A percentile compares a stretch with the other conserved stretches of the same genome.
These are phyloP conservation scores for Waitea zeae DNA, from an alignment of 1,284 basidiomycete genomes.

Conservation along the genomic window DNA sequence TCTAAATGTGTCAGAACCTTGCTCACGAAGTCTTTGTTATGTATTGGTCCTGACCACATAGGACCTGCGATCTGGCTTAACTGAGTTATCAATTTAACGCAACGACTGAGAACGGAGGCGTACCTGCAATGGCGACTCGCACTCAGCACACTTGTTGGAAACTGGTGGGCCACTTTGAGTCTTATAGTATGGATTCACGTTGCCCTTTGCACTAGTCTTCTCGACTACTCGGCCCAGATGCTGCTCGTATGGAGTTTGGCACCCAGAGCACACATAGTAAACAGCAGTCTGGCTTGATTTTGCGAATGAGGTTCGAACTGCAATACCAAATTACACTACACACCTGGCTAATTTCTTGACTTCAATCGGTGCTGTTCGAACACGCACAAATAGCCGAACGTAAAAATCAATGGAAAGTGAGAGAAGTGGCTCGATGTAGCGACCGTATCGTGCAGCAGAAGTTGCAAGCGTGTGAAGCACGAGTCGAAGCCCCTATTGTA, in stretches of 20 bases:
- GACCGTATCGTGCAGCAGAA: constrained; percentile 83
- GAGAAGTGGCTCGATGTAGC: constrained; percentile 82
- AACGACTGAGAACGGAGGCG: constrained; percentile 9
- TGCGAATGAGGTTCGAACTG: constrained; percentile 4
- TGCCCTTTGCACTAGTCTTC: constrained; percentile 33
- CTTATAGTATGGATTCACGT: constrained; percentile 49
- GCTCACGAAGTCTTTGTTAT: constrained; percentile 59
- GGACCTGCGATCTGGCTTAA: constrained; percentile 81
- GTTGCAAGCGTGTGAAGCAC: constrained; percentile 77
- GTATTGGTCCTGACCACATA: constrained; percentile 90
- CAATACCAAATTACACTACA: constrained; percentile 9
- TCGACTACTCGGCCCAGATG: constrained; percentile 57
- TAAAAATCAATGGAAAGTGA: constrained; percentile 98
- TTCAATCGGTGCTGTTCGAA: constrained; percentile 64
- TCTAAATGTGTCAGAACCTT: constrained; percentile 68
- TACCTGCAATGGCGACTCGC: constrained; percentile 62
- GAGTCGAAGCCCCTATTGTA: constrained; percentile 79
- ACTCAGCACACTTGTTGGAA: constrained; percentile 62
- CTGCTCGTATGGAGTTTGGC: constrained; percentile 68
- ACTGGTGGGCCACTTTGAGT: constrained; percentile 59
- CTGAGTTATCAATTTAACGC: too few relatives aligned
- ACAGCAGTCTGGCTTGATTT: constrained; percentile 56
- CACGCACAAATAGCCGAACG: constrained; percentile 78
- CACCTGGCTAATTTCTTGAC: constrained; percentile 77
- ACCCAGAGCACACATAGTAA: constrained; percentile 71